Percentiles rank a stretch among this genome's conserved stretches.
phyloP scores from a whole-genome alignment of 768 basidiomycete genomes.

The Pleurotus eryngii region DNA sequence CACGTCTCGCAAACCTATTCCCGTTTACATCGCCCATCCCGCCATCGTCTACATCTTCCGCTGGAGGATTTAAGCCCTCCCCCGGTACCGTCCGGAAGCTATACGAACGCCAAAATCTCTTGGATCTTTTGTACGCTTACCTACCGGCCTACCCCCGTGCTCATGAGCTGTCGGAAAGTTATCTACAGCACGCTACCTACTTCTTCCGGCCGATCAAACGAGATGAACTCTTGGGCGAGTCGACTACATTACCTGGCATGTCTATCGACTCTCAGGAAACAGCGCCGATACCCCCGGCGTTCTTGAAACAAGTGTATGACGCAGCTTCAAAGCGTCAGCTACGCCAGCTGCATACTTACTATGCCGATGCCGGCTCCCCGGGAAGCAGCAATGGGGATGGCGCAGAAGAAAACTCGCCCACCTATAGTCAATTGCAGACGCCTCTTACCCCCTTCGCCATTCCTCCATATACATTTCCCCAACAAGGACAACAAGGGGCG shows the following conservation, averaged over 20 bases:
- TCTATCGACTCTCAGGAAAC: constrained; percentile 10
- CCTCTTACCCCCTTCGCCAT: not conserved
- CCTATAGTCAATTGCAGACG: not conserved
- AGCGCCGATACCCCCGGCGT: not conserved
- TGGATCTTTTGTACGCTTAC: constrained; percentile 34
- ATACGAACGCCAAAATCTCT: constrained; percentile 21
- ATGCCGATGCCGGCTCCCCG: constrained; percentile 2
- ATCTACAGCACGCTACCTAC: constrained; percentile 41
- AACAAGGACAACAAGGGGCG: not conserved
- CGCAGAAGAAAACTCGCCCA: not conserved
- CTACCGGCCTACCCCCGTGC: constrained; percentile 47
- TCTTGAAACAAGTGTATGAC: constrained; percentile 1
- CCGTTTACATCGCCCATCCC: constrained; percentile 30
- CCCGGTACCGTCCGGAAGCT: constrained; percentile 13
- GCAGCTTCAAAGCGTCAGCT: not conserved
- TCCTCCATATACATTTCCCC: not conserved
- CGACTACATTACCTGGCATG: constrained; percentile 33
- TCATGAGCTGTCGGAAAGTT: constrained; percentile 34
- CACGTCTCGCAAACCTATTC: constrained; percentile 36
- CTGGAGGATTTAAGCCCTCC: not conserved
- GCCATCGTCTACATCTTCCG: not conserved
- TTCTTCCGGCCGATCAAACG: constrained; percentile 50
- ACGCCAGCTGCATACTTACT: not conserved
- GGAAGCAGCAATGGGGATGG: constrained; percentile 3
- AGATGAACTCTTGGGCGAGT: constrained; percentile 39